These are phyloP conservation scores for Lagenaria siceraria DNA, from an alignment of 306 rosid genomes.

Conservation along the genomic window DNA sequence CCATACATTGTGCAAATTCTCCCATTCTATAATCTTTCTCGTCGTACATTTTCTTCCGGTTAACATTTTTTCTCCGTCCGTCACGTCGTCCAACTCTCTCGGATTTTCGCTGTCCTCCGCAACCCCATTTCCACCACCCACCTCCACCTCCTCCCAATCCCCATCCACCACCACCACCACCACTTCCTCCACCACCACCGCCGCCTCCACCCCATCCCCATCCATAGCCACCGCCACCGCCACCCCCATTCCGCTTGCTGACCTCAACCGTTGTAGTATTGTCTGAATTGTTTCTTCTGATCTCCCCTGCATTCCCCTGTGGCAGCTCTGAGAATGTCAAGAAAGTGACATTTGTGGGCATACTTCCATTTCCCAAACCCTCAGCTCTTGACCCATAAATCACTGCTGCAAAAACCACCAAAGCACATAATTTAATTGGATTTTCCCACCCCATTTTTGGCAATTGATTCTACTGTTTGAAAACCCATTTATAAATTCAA, in stretches of 20 bases:
- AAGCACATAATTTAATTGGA: not conserved
- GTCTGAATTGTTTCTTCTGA: not conserved
- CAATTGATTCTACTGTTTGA: not conserved
- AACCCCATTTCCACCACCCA: slow-evolving; percentile 72
- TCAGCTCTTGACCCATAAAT: not conserved
- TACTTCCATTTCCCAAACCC: not conserved
- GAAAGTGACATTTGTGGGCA: not conserved
- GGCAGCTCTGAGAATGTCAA: slow-evolving; percentile 2
- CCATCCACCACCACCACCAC: slow-evolving; percentile 31
- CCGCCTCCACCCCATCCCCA: slow-evolving; percentile 15
- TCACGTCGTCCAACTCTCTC: not conserved
- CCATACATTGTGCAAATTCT: slow-evolving; percentile 68
- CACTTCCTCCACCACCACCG: not conserved
- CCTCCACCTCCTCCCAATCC: slow-evolving; percentile 50
- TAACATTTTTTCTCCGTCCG: not conserved
- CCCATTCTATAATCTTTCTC: slow-evolving; percentile 45
- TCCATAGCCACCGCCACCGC: not conserved
- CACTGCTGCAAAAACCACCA: not conserved
- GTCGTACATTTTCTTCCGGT: slow-evolving; percentile 15
- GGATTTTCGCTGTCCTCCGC: slow-evolving; percentile 25
- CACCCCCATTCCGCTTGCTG: slow-evolving; percentile 21
- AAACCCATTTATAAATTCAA: not conserved
- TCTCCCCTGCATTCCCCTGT: not conserved
- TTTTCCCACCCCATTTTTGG: not conserved
- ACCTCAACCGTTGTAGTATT: slow-evolving; percentile 17